Base-by-base conservation (phyloP, 768 basidiomycete species). In the Boletales sp. region DNA sequence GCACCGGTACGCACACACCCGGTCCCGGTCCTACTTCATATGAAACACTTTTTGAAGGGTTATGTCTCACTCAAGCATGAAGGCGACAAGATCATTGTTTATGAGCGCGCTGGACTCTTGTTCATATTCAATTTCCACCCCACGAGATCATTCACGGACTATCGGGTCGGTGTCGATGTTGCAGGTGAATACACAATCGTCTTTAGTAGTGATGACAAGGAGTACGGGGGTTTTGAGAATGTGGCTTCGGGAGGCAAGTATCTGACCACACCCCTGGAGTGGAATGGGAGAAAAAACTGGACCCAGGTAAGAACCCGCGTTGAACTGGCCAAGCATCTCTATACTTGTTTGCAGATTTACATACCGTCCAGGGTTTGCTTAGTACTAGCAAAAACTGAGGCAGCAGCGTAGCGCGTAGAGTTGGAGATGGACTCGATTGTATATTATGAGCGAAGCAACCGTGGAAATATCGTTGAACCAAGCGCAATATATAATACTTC, bases 41-140 rank as follows among this genome's bases (percentile, higher is more conserved):
- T 63, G 36, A 67, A 44, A 38, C 30, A 19, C 34, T 8, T 14
- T 31, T 38, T 47, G 38, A 54, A 93, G 82, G 94, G 90, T 5
- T 92, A 90, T 59, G 86, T 98, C 33, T 97, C 94, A 19, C 79
- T 99, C 55, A 98, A 96, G 74, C 77, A 98, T 65, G 93, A 98
- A 69, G 68, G 53, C 10, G 96, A 98, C 78, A 98, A 97, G 73
- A 79, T 95, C 55, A 74, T 98, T 61, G 93, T 90, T 7, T 97
- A 83, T 65, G 96, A 99, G 74, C 87, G 96, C 45, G 94, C 89
- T 17, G 89, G 91, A 31, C 77, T 98, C 38, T 72, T 99, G 40
- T 99, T 97, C 74, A 77, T 98, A 59, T 98, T 96, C 81, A 98
- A 99, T 72, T 95, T 98, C 79, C 85, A 97, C 73, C 85, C 91